Conservation (phyloP, 163 green algal genomes). For the Scenedesmus sp. region DNA sequence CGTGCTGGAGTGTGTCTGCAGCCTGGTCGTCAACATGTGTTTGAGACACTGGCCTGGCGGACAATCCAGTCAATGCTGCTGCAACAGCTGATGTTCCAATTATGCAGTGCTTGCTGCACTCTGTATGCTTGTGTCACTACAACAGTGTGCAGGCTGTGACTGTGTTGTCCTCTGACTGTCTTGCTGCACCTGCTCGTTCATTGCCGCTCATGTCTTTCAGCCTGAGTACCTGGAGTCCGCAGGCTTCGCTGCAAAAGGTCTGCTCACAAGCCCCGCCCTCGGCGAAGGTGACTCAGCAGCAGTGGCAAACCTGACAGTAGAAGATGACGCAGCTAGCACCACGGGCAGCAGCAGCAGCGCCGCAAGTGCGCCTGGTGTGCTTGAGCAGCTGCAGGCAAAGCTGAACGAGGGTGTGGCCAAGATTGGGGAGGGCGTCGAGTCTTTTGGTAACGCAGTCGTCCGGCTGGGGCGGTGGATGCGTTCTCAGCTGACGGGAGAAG, state of each 20-base stretch:
- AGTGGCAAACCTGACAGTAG: background rate
- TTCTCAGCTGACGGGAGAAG: background rate
- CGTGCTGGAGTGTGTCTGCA: no score
- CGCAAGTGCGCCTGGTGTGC: background rate
- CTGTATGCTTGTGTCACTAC: background rate
- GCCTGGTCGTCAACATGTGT: no score
- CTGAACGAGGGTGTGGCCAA: background rate
- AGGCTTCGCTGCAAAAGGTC: slow-evolving; percentile 46
- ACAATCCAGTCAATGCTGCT: no score
- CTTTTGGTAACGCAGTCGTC: background rate
- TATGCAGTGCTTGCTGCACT: no score
- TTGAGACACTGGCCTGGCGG: no score
- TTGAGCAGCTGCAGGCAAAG: background rate
- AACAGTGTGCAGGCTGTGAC: background rate
- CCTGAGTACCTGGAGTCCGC: slow-evolving; percentile 38
- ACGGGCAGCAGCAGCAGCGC: background rate
- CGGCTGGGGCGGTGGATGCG: slow-evolving; percentile 3
- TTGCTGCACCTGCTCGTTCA: background rate
- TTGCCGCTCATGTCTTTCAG: slow-evolving; percentile 11
- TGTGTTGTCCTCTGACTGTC: background rate
- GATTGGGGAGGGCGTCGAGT: background rate
- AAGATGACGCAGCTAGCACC: background rate
- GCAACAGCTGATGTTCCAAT: no score
- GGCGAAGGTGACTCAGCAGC: background rate
- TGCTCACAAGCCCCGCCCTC: background rate